Percentiles rank a stretch among this genome's conserved stretches.
phyloP scores from a whole-genome alignment of 257 asterid genomes.

The Ehretia macrophylla region DNA sequence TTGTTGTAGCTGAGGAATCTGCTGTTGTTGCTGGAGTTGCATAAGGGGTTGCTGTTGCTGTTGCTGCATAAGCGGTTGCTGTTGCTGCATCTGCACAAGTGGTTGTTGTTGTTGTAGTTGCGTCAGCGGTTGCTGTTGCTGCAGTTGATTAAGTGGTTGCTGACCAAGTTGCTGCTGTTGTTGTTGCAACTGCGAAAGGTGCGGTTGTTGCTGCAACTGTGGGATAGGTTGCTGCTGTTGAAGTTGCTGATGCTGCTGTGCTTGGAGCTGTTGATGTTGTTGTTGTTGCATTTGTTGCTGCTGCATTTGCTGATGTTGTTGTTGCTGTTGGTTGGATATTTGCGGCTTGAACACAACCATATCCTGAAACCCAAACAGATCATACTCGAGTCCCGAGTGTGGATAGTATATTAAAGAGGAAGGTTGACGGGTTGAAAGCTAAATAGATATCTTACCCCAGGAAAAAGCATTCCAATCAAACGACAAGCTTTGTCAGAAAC shows the following conservation, averaged over 20 bases:
- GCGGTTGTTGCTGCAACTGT: constrained; percentile 28
- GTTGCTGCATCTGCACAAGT: constrained; percentile 26
- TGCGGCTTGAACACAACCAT: constrained; percentile 88
- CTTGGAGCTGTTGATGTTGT: constrained; percentile 29
- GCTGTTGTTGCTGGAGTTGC: constrained; percentile 23
- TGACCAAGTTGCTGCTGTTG: constrained; percentile 27
- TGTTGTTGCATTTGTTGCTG: constrained; percentile 24
- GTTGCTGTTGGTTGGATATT: constrained; percentile 49
- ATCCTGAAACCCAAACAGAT: constrained; percentile 36
- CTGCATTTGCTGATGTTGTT: constrained; percentile 27
- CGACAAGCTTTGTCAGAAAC: constrained; percentile 78
- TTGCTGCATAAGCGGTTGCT: constrained; percentile 24
- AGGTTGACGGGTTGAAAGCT: no score
- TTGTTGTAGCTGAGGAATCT: constrained; percentile 24
- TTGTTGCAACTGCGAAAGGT: constrained; percentile 28
- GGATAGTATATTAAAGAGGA: background rate
- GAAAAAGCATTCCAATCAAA: constrained; percentile 87
- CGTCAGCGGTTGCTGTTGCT: constrained; percentile 27
- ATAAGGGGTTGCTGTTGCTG: constrained; percentile 35
- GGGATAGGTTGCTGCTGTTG: constrained; percentile 34
- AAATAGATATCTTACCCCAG: constrained; percentile 56
- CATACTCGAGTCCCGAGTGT: background rate
- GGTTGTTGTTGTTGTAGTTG: constrained; percentile 34
- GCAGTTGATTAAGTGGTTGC: constrained; percentile 25
- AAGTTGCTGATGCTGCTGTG: constrained; percentile 32